A percentile compares a stretch with the other conserved stretches of the same genome.
Conservation (phyloP, 768 basidiomycete genomes). For the Austroboletus festivus region DNA sequence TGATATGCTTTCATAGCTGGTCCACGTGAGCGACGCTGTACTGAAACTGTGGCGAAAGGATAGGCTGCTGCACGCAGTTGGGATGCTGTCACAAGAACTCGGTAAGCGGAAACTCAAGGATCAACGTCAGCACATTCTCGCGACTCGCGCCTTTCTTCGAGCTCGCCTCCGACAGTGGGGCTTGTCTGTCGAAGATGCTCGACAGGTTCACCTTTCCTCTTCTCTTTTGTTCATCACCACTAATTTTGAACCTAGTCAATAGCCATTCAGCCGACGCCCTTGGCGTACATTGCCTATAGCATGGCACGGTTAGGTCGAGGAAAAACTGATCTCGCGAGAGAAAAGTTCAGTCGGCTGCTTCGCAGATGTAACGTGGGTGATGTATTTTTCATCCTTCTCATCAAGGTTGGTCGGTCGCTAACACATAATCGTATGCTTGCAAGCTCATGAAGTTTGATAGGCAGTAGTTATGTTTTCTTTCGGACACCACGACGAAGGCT, state of each 20-base stretch:
- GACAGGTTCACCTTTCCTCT: not conserved
- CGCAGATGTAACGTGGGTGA: not conserved
- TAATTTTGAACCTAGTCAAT: not conserved
- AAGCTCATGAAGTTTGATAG: not conserved
- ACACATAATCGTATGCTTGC: not conserved
- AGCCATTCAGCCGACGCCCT: not conserved
- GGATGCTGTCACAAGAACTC: no score
- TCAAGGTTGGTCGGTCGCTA: not conserved
- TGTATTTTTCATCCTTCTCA: not conserved
- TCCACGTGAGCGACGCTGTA: no score
- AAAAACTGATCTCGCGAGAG: not conserved
- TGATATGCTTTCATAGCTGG: no score
- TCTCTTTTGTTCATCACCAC: not conserved
- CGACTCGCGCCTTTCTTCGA: not conserved
- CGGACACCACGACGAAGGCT: not conserved
- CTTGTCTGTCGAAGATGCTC: not conserved
- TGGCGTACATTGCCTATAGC: not conserved
- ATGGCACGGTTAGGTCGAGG: not conserved
- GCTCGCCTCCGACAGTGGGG: not conserved
- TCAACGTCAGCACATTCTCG: not conserved
- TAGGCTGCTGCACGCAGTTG: no score
- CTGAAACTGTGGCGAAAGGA: no score
- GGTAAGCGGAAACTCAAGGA: no score
- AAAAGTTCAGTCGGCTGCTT: not conserved
- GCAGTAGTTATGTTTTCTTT: not conserved